Base-by-base conservation (phyloP, 371 early-diverging fungal species). In the Nosema muscidifuracis region DNA sequence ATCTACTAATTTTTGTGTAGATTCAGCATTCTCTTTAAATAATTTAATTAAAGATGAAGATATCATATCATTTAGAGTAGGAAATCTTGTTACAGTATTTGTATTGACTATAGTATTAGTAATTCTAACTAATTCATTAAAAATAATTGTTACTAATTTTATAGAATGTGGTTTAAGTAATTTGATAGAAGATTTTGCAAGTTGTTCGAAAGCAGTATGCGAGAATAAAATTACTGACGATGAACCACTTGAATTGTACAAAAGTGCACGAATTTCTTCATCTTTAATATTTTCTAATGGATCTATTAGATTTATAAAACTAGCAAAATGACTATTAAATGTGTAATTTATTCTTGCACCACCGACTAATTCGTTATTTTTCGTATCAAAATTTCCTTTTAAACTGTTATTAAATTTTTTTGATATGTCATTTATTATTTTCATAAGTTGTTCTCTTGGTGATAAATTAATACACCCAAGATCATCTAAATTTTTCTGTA, bases 331-430 rank as follows among this genome's bases (percentile, higher is more conserved):
- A 76, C 92, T 92, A 81, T 98, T 94, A 84, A 96, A 93, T 47
- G 95, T 94, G 87, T 91, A 96, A 74, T 89, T 88, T 65, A 98
- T 91, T 77, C 96, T 89, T 2, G 97, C 97, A 75, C 97, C 97
- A 69, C 96, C 95, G 30, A 90, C 88, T 2, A 98, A 85, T 83
- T 97, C 96, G n/a, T 88, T 89, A 43, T 89, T 87, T 1, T 92
- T 87, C 31, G 93, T 84, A 58, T 94, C 94, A 57, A 89, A 88
- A 64, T 90, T 92, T 75, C 94, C 95, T 68, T 93, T 92, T 56
- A 95, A 88, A 42, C 92, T 86, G 15, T 91, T 85, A 65, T 85
- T 85, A 81, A 90, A 92, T 61, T 89, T 87, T 58, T 82, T 87
- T 1, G 89, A 87, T 78, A 90, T 89, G 73, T 87, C 87, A 38